A percentile compares a stretch with the other conserved stretches of the same genome.
Evolutionary conservation across 2,329 filamentous ascomycete genomes (phyloP).

Genomic region (Sarocladium oryzae): DNA sequence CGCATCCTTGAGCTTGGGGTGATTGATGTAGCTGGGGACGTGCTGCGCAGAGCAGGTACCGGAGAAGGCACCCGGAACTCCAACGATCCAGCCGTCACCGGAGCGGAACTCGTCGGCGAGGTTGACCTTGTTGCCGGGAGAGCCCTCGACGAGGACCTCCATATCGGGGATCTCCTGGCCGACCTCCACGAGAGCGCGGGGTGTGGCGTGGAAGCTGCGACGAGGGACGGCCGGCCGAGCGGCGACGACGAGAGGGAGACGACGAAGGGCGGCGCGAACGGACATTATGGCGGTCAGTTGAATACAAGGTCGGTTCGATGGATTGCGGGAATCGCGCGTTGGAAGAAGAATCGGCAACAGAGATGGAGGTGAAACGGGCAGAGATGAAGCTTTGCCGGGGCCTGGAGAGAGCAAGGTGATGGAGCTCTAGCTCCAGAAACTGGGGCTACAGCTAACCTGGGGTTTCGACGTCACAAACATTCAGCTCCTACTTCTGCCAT

Average conservation of each 20-base stretch:
- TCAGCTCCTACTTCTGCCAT: too few species aligned
- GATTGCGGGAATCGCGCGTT: not conserved
- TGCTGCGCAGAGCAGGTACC: constrained; percentile 56
- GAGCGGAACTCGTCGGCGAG: constrained; percentile 67
- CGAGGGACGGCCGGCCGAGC: constrained; percentile 21
- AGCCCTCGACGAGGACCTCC: constrained; percentile 72
- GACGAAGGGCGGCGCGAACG: constrained; percentile 29
- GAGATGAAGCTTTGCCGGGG: constrained; percentile 6
- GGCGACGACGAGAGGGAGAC: constrained; percentile 17
- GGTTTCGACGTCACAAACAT: not conserved
- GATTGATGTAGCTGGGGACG: constrained; percentile 80
- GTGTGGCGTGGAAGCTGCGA: constrained; percentile 57
- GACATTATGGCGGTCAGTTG: constrained; percentile 22
- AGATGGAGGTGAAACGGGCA: not conserved
- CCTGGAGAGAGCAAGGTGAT: constrained; percentile 9
- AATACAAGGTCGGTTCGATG: not conserved
- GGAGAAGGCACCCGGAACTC: constrained; percentile 74
- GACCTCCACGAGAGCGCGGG: constrained; percentile 59
- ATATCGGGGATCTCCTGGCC: constrained; percentile 75
- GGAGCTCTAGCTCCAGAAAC: constrained; percentile 4
- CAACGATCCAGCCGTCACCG: constrained; percentile 75
- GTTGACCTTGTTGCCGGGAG: constrained; percentile 89
- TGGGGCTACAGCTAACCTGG: not conserved
- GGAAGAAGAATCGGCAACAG: not conserved
- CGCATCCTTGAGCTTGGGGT: constrained; percentile 68